phyloP scores from a whole-genome alignment of 2,329 filamentous ascomycete genomes.

The Neoascochyta sp. region DNA sequence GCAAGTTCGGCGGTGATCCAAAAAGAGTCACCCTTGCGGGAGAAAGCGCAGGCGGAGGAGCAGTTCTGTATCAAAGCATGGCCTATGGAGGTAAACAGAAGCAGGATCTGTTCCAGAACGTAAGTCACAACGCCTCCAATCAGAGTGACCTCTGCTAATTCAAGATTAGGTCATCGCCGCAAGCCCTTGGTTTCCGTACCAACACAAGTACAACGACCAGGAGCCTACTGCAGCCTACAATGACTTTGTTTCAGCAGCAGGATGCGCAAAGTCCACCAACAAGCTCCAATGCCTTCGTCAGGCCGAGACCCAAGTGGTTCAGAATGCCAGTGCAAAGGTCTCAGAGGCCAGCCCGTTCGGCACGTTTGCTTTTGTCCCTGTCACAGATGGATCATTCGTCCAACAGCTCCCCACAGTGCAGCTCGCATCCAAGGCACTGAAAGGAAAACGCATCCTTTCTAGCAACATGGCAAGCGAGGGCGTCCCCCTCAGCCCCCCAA shows the following conservation, averaged over 20 bases:
- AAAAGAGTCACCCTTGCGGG: slow-evolving; percentile 59
- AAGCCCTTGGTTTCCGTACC: slow-evolving; percentile 32
- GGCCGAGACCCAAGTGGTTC: slow-evolving; percentile 21
- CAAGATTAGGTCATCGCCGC: slow-evolving; percentile 24
- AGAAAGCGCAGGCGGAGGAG: slow-evolving; percentile 59
- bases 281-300: slow-evolving; percentile 28
- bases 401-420: slow-evolving; percentile 32
- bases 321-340: slow-evolving; percentile 29
- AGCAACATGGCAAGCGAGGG: slow-evolving; percentile 42
- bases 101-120: slow-evolving; percentile 30
- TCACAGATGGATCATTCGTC: slow-evolving; percentile 42
- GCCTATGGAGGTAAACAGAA: slow-evolving; percentile 39
- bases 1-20: slow-evolving; percentile 51
- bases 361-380: slow-evolving; percentile 42
- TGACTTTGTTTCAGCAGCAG: slow-evolving; percentile 26
- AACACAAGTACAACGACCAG: slow-evolving; percentile 31
- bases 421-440: slow-evolving; percentile 20
- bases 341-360: slow-evolving; percentile 37
- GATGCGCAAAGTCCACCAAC: slow-evolving; percentile 18
- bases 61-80: slow-evolving; percentile 46
- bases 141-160: slow-evolving; percentile 15
- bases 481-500: slow-evolving; percentile 35
- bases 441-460: slow-evolving; percentile 27
- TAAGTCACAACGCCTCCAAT: slow-evolving; percentile 16
- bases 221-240: slow-evolving; percentile 30